These are phyloP conservation scores for Arthroderma sp. DNA, from an alignment of 2,329 filamentous ascomycete species.

Conservation along the genomic window DNA sequence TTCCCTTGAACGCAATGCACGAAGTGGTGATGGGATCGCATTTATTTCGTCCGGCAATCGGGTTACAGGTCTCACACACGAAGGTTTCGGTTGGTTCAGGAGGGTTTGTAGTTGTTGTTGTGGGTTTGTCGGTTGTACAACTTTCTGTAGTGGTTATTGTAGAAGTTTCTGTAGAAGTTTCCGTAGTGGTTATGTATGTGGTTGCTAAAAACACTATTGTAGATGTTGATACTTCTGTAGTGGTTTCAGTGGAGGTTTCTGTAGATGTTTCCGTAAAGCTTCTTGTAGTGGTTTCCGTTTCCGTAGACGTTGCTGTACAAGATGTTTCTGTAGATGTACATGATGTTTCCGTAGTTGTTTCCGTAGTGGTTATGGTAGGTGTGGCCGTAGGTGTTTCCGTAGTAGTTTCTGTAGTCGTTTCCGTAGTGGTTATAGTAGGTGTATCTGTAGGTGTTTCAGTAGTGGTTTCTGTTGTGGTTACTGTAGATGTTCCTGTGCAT, in stretches of 20 bases:
- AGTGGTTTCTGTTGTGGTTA: not conserved
- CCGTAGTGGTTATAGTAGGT: not conserved
- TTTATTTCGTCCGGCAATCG: not conserved
- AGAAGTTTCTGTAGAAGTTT: not conserved
- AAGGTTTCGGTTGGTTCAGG: not conserved
- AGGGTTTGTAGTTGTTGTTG: not conserved
- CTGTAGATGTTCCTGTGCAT: not conserved
- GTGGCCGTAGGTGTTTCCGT: not conserved
- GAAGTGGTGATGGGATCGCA: not conserved
- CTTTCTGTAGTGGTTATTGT: not conserved
- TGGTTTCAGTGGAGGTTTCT: not conserved
- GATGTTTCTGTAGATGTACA: not conserved
- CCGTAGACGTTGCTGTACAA: not conserved
- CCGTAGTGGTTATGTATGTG: not conserved
- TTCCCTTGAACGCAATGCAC: not conserved
- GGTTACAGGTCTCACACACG: not conserved
- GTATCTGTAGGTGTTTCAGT: not conserved
- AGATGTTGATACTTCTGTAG: not conserved
- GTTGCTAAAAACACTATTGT: not conserved
- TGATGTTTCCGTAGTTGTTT: not conserved
- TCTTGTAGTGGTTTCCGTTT: not conserved
- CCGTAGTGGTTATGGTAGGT: not conserved
- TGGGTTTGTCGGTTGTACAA: not conserved
- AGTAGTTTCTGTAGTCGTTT: not conserved
- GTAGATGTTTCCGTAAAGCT: not conserved